phyloP scores from a whole-genome alignment of 805 yeast genomes.

The Spencermartinsiella europaea region DNA sequence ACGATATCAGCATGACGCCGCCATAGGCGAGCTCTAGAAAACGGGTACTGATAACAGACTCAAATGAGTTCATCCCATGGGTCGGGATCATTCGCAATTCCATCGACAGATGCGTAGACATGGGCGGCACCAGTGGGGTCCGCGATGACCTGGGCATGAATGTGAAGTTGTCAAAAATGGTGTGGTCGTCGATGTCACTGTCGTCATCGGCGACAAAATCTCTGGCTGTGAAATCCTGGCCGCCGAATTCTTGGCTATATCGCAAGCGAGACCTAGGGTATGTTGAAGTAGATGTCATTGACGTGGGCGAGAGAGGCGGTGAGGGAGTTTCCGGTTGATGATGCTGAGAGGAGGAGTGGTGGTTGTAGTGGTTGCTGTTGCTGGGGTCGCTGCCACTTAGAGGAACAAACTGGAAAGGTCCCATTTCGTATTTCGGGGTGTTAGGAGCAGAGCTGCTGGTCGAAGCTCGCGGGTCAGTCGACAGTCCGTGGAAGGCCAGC shows the following conservation, averaged over 20 bases:
- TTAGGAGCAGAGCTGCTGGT: background rate
- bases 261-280: background rate
- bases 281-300: background rate
- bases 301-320: background rate
- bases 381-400: too few relatives aligned
- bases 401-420: background rate
- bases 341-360: background rate
- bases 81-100: conserved; percentile 22
- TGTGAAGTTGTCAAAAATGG: conserved; percentile 12
- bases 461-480: background rate
- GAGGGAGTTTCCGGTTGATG: background rate
- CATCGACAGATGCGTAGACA: conserved; percentile 20
- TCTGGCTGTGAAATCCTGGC: too few relatives aligned
- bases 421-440: background rate
- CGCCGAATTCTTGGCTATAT: background rate
- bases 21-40: conserved; percentile 21
- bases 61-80: conserved; percentile 21
- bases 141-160: conserved; percentile 3
- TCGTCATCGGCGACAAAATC: background rate
- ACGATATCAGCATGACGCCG: conserved; percentile 21
- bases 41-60: conserved; percentile 14
- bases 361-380: background rate
- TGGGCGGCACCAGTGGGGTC: conserved; percentile 15
- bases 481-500: background rate
- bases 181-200: conserved; percentile 1